Percentiles rank a stretch among this genome's conserved stretches.
phyloP scores from a whole-genome alignment of 2,329 filamentous ascomycete species.

The Pezicula radicicola region DNA sequence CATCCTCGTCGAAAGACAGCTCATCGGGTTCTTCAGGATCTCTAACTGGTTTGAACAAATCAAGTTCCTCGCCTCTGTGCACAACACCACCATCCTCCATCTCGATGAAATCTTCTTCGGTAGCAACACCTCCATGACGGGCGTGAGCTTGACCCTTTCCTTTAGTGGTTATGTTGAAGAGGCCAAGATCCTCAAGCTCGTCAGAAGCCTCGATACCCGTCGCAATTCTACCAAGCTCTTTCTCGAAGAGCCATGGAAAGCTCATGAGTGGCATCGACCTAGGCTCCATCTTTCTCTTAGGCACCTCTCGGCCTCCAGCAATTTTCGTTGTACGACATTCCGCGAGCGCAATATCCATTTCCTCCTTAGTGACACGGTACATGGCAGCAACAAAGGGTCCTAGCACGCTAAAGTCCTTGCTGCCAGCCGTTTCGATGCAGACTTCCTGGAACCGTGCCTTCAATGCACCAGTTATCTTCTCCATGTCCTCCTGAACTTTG shows the following conservation, averaged over 20 bases:
- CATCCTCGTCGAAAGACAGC: conserved; percentile 9
- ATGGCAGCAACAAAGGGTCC: conserved; percentile 79
- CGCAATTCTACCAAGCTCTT: conserved; percentile 68
- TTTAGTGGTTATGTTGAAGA: conserved; percentile 12
- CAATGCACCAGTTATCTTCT: conserved; percentile 61
- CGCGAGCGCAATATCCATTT: conserved; percentile 58
- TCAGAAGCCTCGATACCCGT: conserved; percentile 30
- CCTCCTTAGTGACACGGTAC: conserved; percentile 77
- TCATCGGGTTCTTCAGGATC: conserved; percentile 18
- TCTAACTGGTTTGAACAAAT: conserved; percentile 23
- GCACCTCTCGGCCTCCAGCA: conserved; percentile 29
- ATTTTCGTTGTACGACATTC: conserved; percentile 39
- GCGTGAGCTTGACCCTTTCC: conserved; percentile 6
- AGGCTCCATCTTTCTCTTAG: conserved; percentile 31
- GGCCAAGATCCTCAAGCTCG: conserved; percentile 17
- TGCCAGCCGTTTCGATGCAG: conserved; percentile 64
- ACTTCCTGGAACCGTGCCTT: conserved; percentile 65
- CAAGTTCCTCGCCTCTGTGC: conserved; percentile 29
- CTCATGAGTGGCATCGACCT: conserved; percentile 77
- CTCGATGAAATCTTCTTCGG: conserved; percentile 23
- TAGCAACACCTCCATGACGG: conserved; percentile 1
- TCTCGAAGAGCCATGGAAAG: conserved; percentile 88
- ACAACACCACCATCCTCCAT: conserved; percentile 24
- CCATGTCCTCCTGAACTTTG: conserved; percentile 83
- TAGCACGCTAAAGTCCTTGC: conserved; percentile 54